Evolutionary conservation across 1,139 yeast genomes (phyloP).

Genomic region (Saccharomyces hybrid): DNA sequence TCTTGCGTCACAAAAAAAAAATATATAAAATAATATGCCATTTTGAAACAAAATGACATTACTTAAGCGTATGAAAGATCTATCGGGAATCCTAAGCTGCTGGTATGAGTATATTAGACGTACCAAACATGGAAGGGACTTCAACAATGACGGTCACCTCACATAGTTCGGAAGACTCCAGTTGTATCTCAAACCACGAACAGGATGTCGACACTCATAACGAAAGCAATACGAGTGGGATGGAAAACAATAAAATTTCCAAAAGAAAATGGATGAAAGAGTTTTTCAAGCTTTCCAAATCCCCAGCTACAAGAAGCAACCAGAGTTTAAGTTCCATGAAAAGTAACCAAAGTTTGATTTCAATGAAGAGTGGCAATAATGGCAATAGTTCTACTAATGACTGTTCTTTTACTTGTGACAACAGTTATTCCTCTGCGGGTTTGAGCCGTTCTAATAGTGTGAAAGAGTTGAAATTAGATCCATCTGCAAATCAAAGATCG

Average conservation of each 20-base stretch:
- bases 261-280: neutral
- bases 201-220: neutral
- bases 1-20: neutral
- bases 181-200: neutral
- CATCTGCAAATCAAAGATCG: neutral
- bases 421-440: neutral
- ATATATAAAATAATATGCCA: neutral
- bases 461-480: neutral
- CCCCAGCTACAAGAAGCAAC: neutral
- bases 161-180: neutral
- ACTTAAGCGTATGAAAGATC: neutral
- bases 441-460: neutral
- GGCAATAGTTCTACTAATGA: neutral
- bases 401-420: neutral
- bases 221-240: neutral
- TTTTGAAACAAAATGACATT: neutral
- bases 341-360: neutral
- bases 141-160: neutral
- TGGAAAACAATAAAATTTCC: neutral
- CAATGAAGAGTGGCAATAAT: neutral
- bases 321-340: neutral
- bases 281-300: neutral
- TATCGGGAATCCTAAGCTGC: neutral
- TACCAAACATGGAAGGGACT: neutral
- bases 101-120: neutral